Evolutionary conservation across 2,329 filamentous ascomycete genomes (phyloP), one percentile per base, ranked within the genome.

Genomic region (Emmonsia crescens): DNA sequence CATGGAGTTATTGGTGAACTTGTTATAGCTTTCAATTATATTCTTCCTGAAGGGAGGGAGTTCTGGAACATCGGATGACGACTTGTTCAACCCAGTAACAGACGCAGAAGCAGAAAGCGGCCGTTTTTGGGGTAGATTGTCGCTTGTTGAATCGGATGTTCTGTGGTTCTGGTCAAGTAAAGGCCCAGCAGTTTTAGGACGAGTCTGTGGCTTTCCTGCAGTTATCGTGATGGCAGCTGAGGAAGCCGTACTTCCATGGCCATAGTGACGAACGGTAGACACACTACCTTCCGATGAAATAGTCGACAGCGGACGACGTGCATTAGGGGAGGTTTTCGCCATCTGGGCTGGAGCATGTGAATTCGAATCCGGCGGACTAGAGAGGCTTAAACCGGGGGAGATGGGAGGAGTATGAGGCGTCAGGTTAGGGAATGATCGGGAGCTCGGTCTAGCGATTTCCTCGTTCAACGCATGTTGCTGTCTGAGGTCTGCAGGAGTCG

Each of bases 231-330:
- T 52, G 29, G 62, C 65, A n/a, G 66, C 65, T 21, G 74, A 68
- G 19, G 76, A 73, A 10, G 74, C 72, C 12, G 80, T 81, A 14
- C 81, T 82, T 12, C 80, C 72, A 58, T 88, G 89, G 4, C 89
- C 79, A 49, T 87, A 89, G 72, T 93, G 89, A 5, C 85, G 83
- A 21, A 86, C 81, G 0, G 89, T 91, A 1, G 81, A 81, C 60
- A 85, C 77, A 2, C 88, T 94, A 70, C 87, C 91, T 71, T 94
- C 91, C 24, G 86, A 92, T 1, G 91, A 96, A 16, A 95, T 85
- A 24, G 92, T 79, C 1, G 92, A 96, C 21, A 95, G 76, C 0
- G 92, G 91, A 12, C 90, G 84, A 42, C 5, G 88, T 88, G 67
- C 92, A 92, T 65, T 89, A 60, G 61, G 64, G 29, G 54, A 66